Base-by-base conservation (phyloP, 257 asterid species). In the Forsythia viridissima region DNA sequence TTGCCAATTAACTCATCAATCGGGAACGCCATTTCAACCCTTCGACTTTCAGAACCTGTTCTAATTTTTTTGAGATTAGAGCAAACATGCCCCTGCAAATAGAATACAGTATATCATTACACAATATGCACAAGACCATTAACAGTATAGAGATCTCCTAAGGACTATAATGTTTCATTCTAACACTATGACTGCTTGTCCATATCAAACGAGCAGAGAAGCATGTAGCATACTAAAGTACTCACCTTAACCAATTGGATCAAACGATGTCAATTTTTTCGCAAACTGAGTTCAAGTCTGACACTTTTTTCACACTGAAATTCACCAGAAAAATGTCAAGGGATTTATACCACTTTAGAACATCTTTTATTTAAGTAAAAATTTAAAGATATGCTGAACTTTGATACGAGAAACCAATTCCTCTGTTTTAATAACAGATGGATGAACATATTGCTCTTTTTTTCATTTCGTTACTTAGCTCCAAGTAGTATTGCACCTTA, bases 221-320 rank as follows among this genome's bases (percentile, higher is more conserved):
- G 57, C 61, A 57, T 38, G 20, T 41, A 75, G 16, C 51, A 8
- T 36, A 73, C 57, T 40, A 77, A 34, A 37, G 67, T 34, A 70
- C 82, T 39, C 44, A 83, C 81, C 84, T 81, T 70, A 40, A 75
- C 4, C 68, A 9, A 9, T 9, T 61, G 68, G 16, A 82, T 91
- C 88, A 93, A 68, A 84, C 73, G 82, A 77, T 81, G 46, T 70
- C 74, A 72, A 90, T 76, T 80, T 88, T 87, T 87, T 89, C 96
- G 61, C 91, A 61, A 41, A 94, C 77, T 6, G 90, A 81, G 34
- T 82, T 84, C 88, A 90, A 77, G 77, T 94, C 94, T 10, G 89
- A 68, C 24, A 80, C 91, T 86, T 80, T 87, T 87, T 85, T 79
- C 86, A 91, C 85, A 63, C 98, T 92, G 96, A 83, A 84, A 51